Conservation (phyloP, 2,329 filamentous ascomycete species). For the Epichloe typhina region DNA sequence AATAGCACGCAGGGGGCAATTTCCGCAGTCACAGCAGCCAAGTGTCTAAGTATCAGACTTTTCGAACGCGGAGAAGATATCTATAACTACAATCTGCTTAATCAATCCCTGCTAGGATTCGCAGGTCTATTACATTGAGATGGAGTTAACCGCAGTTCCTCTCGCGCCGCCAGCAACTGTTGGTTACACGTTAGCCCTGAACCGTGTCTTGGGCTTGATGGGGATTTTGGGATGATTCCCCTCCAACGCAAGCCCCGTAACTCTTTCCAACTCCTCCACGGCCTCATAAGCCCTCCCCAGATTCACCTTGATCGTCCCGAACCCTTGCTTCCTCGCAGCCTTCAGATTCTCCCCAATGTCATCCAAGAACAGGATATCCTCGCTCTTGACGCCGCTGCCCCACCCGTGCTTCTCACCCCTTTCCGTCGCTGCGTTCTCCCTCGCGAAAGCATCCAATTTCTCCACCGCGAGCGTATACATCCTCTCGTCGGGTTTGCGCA, state of each 20-base stretch:
- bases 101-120: too few relatives aligned
- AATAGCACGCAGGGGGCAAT: too few relatives aligned
- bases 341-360: conserved; percentile 92
- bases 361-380: conserved; percentile 76
- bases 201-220: conserved; percentile 22
- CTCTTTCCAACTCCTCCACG: conserved; percentile 63
- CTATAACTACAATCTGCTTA: too few relatives aligned
- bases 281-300: conserved; percentile 69
- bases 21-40: too few relatives aligned
- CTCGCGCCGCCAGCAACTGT: too few relatives aligned
- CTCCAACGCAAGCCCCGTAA: conserved; percentile 55
- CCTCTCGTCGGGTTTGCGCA: conserved; percentile 72
- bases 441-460: conserved; percentile 50
- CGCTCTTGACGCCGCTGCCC: conserved; percentile 38
- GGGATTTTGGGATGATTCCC: conserved; percentile 42
- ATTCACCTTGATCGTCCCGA: conserved; percentile 73
- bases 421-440: conserved; percentile 29
- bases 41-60: too few relatives aligned
- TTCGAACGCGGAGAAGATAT: too few relatives aligned
- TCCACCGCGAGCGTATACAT: conserved; percentile 68
- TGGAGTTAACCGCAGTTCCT: too few relatives aligned
- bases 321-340: conserved; percentile 58
- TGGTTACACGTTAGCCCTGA: conserved; percentile 29
- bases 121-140: too few relatives aligned
- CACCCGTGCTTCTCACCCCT: conserved; percentile 29